Base-by-base conservation (phyloP, 768 basidiomycete species). In the Hericium coralloides region DNA sequence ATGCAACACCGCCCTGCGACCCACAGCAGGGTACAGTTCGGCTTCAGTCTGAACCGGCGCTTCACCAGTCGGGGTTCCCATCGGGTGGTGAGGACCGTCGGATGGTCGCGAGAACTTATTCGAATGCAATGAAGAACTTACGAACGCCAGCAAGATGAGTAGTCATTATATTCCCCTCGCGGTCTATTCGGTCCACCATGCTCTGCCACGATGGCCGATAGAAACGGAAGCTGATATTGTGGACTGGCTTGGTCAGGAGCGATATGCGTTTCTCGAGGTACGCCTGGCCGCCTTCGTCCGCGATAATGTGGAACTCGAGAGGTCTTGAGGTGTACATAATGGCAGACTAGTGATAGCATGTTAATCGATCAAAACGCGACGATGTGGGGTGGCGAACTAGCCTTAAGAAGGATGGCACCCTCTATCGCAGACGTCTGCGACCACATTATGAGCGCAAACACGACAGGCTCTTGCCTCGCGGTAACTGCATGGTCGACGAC, bases 91-190 rank as follows among this genome's bases (percentile, higher is more conserved):
- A n/a, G n/a, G n/a, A n/a, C n/a, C n/a, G n/a, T n/a, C n/a, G n/a
- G n/a, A n/a, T n/a, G n/a, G n/a, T n/a, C n/a, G n/a, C n/a, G n/a
- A n/a, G n/a, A n/a, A n/a, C n/a, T n/a, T n/a, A n/a, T n/a, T n/a
- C n/a, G n/a, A n/a, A n/a, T n/a, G n/a, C n/a, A n/a, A n/a, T n/a
- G n/a, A n/a, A n/a, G n/a, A 10, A 77, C 78, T 61, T 60, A 80
- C 77, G 72, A 52, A 73, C 64, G 38, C 79, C 79, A 53, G 79
- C 75, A 25, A 75, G 72, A 60, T 80, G 79, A 53, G 76, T 76
- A 4, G 76, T 73, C 26, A 63, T 60, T 45, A 80, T 73, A 0
- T 72, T 67, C 26, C 78, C 78, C 63, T 79, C 79, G 20, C 79
- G 72, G 6, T 73, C 67, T 14, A 79, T 66, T 45, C 78, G 73